phyloP scores from a whole-genome alignment of 108 stramenopile genomes.

The Pseudonitzschia multistriata region DNA sequence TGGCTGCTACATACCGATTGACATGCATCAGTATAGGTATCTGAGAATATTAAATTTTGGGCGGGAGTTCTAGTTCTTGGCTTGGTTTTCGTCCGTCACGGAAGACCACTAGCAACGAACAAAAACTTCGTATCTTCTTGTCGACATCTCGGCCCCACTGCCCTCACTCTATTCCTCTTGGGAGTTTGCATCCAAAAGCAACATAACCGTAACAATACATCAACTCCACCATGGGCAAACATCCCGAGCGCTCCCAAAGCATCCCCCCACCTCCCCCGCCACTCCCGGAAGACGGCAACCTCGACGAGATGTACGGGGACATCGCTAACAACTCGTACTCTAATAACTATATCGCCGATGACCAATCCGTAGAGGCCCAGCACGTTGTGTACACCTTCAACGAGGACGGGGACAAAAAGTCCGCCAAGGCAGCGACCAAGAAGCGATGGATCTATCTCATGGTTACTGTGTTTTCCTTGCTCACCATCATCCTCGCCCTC shows the following conservation, averaged over 20 bases:
- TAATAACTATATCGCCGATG: constrained; percentile 6
- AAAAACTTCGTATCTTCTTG: no score
- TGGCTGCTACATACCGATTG: no score
- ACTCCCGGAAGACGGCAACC: not conserved
- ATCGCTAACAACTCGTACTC: not conserved
- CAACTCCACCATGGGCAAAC: not conserved
- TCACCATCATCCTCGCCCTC: not conserved
- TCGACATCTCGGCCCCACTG: no score
- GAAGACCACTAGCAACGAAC: no score
- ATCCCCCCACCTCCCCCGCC: constrained; percentile 1
- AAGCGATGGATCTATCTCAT: not conserved
- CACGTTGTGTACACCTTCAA: constrained; percentile 13
- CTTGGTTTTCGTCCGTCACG: no score
- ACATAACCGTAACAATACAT: no score
- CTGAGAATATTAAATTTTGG: no score
- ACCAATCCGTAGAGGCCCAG: constrained; percentile 12
- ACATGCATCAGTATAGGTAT: no score
- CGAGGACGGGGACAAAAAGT: constrained; percentile 5
- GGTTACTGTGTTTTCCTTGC: not conserved
- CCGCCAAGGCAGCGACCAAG: not conserved
- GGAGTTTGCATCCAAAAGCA: no score
- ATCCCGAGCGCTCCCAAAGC: not conserved
- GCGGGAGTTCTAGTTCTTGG: no score
- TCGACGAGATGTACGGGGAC: not conserved
- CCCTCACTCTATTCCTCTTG: no score